Conservation (phyloP, 176 grass and related monocot genomes). For the Cenchrus purpureus region DNA sequence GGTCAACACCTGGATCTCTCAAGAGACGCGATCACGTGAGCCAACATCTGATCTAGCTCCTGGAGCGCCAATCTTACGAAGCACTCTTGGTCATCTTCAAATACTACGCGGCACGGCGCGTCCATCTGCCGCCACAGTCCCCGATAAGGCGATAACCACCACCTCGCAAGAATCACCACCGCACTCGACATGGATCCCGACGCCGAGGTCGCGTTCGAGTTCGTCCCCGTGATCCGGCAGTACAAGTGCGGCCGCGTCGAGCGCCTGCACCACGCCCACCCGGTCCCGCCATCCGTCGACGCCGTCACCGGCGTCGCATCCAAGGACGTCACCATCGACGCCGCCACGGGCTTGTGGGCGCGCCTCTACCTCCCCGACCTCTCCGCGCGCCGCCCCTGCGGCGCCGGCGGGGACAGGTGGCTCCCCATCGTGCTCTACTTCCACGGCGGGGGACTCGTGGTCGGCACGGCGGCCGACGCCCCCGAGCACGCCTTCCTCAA, state of each 20-base stretch:
- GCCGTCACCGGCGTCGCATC: conserved; percentile 51
- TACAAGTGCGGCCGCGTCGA: conserved; percentile 65
- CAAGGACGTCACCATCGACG: conserved; percentile 54
- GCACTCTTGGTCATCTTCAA: neutral
- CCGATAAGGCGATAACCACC: neutral
- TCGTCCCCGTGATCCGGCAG: conserved; percentile 53
- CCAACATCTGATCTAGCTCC: neutral
- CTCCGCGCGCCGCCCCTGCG: neutral
- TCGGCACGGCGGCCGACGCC: conserved; percentile 44
- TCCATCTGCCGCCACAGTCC: neutral
- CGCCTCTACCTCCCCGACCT: conserved; percentile 64
- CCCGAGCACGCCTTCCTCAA: conserved; percentile 63
- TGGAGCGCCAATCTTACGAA: neutral
- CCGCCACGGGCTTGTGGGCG: conserved; percentile 44
- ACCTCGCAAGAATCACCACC: too few species aligned
- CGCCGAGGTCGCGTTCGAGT: conserved; percentile 56
- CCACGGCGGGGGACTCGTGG: conserved; percentile 61
- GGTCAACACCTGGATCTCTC: neutral
- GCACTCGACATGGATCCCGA: conserved; percentile 49
- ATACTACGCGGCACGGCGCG: neutral
- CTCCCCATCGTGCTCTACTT: conserved; percentile 57
- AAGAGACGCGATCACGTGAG: too few species aligned
- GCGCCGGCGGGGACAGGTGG: neutral
- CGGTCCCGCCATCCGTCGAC: conserved; percentile 51
- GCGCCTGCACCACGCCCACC: conserved; percentile 13